Evolutionary conservation across 148 eudicot genomes (phyloP).

Genomic region (Selenicereus undatus): DNA sequence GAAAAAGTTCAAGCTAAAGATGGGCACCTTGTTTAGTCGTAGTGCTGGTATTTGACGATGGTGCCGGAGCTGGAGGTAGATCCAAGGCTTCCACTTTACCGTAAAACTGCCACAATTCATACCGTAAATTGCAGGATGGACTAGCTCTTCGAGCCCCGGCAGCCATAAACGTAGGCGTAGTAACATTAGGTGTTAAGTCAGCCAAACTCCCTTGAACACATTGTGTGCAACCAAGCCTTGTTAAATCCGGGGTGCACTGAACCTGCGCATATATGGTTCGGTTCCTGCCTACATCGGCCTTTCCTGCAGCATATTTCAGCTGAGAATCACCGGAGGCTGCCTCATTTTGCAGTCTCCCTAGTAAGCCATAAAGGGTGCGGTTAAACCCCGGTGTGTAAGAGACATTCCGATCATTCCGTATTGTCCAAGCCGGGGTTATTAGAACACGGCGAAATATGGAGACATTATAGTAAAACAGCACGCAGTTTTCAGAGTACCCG

Average conservation of each 20-base stretch:
- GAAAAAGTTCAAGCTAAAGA: neutral
- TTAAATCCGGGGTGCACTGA: slow-evolving; percentile 31
- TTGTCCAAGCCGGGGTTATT: neutral
- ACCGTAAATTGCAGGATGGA: slow-evolving; percentile 27
- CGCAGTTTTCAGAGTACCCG: slow-evolving; percentile 25
- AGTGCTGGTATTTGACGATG: neutral
- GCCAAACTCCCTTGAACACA: slow-evolving; percentile 17
- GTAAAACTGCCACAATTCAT: slow-evolving; percentile 11
- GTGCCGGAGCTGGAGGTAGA: slow-evolving; percentile 11
- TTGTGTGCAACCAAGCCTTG: slow-evolving; percentile 8
- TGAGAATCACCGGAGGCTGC: slow-evolving; percentile 26
- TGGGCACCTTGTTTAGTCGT: slow-evolving; percentile 15
- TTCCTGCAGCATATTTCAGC: slow-evolving; percentile 29
- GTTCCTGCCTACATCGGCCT: slow-evolving; percentile 4
- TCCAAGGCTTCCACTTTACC: slow-evolving; percentile 17
- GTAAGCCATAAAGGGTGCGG: neutral
- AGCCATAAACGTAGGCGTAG: neutral
- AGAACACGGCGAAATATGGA: neutral
- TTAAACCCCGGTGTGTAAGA: neutral
- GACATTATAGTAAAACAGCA: slow-evolving; percentile 14
- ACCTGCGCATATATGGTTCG: slow-evolving; percentile 15
- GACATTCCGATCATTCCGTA: neutral
- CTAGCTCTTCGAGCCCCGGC: slow-evolving; percentile 15
- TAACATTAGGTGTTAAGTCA: slow-evolving; percentile 9
- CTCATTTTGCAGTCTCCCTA: slow-evolving; percentile 2